Conservation (phyloP, 2,329 filamentous ascomycete genomes). For the Pleurostoma richardsiae region DNA sequence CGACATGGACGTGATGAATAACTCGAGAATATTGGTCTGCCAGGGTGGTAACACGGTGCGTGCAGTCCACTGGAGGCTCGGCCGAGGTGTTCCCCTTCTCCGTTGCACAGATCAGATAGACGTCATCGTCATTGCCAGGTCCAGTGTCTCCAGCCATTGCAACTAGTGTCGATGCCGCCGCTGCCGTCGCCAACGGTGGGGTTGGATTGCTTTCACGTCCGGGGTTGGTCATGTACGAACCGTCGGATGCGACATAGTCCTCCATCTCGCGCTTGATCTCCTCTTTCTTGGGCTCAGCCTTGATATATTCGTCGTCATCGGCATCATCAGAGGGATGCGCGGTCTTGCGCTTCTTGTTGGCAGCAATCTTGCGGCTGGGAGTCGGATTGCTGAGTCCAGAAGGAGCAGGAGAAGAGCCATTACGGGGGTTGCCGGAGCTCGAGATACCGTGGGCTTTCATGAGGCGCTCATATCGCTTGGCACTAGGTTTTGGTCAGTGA, state of each 20-base stretch:
- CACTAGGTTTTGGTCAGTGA: slow-evolving; percentile 31
- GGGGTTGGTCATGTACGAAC: slow-evolving; percentile 8
- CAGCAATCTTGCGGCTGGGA: slow-evolving; percentile 6
- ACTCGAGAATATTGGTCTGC: too few species aligned
- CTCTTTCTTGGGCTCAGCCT: slow-evolving; percentile 5
- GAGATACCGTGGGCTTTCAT: slow-evolving; percentile 52
- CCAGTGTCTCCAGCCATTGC: not conserved
- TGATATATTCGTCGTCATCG: slow-evolving; percentile 12
- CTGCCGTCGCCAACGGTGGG: not conserved
- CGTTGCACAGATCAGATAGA: not conserved
- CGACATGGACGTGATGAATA: too few species aligned
- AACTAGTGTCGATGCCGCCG: not conserved
- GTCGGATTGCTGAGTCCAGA: slow-evolving; percentile 4
- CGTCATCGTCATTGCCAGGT: slow-evolving; percentile 1
- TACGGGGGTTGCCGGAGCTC: slow-evolving; percentile 15
- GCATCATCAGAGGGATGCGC: slow-evolving; percentile 4
- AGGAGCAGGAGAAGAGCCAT: slow-evolving; percentile 4
- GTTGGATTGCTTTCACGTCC: not conserved
- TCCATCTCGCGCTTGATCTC: slow-evolving; percentile 7
- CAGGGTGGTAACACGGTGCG: too few species aligned
- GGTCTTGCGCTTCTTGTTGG: slow-evolving; percentile 16
- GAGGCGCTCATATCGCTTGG: slow-evolving; percentile 64
- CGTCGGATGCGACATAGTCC: slow-evolving; percentile 8
- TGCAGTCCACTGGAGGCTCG: not conserved
- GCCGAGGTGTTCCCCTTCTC: not conserved